Conservation (phyloP, 768 basidiomycete species). For the Gelatoporia subvermispora region DNA sequence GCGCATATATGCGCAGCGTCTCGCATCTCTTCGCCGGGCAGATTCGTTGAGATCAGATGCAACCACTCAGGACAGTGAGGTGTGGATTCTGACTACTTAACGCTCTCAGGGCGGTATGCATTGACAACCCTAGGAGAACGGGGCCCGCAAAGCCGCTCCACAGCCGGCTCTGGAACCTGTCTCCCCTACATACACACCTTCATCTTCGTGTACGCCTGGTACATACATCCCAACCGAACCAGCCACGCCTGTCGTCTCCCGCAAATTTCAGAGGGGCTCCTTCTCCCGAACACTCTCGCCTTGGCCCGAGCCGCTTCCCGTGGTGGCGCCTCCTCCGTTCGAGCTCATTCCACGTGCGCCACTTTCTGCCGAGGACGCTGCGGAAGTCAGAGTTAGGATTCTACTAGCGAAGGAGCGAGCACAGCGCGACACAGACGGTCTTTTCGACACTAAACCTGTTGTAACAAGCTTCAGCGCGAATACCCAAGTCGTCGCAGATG, state of each 20-base stretch:
- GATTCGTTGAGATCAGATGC: constrained; percentile 31
- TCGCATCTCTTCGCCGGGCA: constrained; percentile 39
- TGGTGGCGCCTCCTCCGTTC: constrained; percentile 48
- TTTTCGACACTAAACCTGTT: constrained; percentile 4
- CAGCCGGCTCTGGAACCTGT: too few relatives aligned
- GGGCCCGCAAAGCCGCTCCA: background rate
- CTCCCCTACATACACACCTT: background rate
- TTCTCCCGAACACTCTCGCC: background rate
- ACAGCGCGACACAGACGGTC: constrained; percentile 33
- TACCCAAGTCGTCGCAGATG: too few relatives aligned
- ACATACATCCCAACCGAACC: constrained; percentile 13
- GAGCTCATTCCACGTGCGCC: constrained; percentile 28
- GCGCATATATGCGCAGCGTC: constrained; percentile 21
- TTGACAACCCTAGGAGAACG: background rate
- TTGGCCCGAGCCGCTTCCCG: constrained; percentile 31
- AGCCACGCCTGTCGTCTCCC: constrained; percentile 6
- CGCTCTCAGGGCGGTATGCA: background rate
- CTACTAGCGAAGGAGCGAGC: constrained; percentile 39
- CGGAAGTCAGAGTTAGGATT: constrained; percentile 37
- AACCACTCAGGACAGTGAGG: constrained; percentile 10
- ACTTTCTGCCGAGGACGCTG: constrained; percentile 35
- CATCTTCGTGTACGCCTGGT: background rate
- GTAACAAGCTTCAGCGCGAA: too few relatives aligned
- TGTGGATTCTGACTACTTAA: background rate
- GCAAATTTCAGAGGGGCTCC: background rate